These are phyloP conservation scores for Lotmaria passim DNA, from an alignment of 208 protist genomes.

Conservation along the genomic window DNA sequence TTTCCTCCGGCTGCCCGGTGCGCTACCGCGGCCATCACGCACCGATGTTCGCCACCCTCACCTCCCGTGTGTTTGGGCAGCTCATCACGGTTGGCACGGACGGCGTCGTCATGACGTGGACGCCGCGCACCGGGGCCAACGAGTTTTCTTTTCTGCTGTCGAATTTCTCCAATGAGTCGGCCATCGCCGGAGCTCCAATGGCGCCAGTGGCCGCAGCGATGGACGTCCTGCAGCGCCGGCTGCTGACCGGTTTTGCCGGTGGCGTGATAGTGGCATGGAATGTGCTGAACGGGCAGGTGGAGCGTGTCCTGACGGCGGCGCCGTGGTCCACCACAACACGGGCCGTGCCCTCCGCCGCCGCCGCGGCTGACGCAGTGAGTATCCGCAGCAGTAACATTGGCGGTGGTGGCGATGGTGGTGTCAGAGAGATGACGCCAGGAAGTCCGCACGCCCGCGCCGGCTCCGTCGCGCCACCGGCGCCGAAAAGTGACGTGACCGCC, in stretches of 20 bases:
- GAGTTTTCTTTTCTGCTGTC: conserved; percentile 80
- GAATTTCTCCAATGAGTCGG: conserved; percentile 72
- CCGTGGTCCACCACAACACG: not conserved
- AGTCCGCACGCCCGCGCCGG: not conserved
- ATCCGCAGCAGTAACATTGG: not conserved
- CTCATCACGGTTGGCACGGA: conserved; percentile 81
- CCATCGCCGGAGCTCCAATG: conserved; percentile 52
- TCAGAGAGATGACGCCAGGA: not conserved
- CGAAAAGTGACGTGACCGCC: conserved; percentile 57
- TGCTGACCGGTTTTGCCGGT: conserved; percentile 81
- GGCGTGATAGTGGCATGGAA: conserved; percentile 86
- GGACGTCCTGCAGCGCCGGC: conserved; percentile 65
- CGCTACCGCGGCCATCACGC: conserved; percentile 71
- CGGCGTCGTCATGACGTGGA: conserved; percentile 80
- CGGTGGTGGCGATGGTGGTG: not conserved
- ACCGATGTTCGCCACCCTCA: conserved; percentile 61
- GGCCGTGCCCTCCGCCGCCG: not conserved
- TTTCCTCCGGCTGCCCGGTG: conserved; percentile 49
- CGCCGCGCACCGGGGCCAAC: conserved; percentile 46
- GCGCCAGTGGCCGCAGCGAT: conserved; percentile 53
- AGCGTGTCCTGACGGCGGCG: conserved; percentile 33
- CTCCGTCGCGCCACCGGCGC: conserved; percentile 4
- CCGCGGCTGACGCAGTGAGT: not conserved
- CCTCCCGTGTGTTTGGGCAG: conserved; percentile 65
- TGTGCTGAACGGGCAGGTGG: conserved; percentile 78